phyloP scores from a whole-genome alignment of 2,329 filamentous ascomycete species.

The Plenodomus biglobosus region DNA sequence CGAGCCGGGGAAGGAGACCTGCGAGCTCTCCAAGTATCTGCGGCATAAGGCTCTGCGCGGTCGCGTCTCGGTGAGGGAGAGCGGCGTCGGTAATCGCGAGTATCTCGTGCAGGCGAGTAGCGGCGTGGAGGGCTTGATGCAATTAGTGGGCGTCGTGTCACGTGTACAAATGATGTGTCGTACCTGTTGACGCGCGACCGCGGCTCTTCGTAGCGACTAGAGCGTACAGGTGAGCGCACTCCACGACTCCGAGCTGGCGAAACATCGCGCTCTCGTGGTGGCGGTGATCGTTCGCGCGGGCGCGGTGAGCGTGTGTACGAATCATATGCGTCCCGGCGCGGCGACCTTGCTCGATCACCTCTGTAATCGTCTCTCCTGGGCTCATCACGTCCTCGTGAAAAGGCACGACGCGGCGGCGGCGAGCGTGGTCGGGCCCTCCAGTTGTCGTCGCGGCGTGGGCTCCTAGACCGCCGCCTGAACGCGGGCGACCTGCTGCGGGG shows the following conservation, averaged over 20 bases:
- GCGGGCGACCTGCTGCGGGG: constrained; percentile 45
- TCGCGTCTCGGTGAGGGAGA: constrained; percentile 57
- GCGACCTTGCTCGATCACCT: constrained; percentile 45
- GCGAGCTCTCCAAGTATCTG: constrained; percentile 54
- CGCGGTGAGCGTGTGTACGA: constrained; percentile 47
- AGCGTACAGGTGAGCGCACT: constrained; percentile 46
- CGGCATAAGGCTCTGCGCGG: constrained; percentile 51
- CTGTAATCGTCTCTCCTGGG: constrained; percentile 22
- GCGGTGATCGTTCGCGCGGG: constrained; percentile 48
- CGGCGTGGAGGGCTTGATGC: constrained; percentile 38
- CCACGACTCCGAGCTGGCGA: constrained; percentile 52
- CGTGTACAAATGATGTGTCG: not conserved
- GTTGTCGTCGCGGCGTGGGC: constrained; percentile 46
- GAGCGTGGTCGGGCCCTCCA: constrained; percentile 52
- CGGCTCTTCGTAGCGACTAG: constrained; percentile 50
- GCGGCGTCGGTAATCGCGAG: constrained; percentile 52
- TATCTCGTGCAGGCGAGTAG: constrained; percentile 48
- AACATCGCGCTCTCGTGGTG: constrained; percentile 48
- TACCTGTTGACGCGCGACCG: constrained; percentile 45
- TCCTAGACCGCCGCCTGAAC: constrained; percentile 45
- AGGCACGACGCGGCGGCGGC: constrained; percentile 50
- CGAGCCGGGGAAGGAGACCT: constrained; percentile 56
- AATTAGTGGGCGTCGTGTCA: not conserved
- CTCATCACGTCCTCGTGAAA: constrained; percentile 44
- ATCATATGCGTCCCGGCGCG: constrained; percentile 44